A percentile compares a stretch with the other conserved stretches of the same genome.
Evolutionary conservation across 768 basidiomycete genomes (phyloP).

Genomic region (Suillus hirtellus): DNA sequence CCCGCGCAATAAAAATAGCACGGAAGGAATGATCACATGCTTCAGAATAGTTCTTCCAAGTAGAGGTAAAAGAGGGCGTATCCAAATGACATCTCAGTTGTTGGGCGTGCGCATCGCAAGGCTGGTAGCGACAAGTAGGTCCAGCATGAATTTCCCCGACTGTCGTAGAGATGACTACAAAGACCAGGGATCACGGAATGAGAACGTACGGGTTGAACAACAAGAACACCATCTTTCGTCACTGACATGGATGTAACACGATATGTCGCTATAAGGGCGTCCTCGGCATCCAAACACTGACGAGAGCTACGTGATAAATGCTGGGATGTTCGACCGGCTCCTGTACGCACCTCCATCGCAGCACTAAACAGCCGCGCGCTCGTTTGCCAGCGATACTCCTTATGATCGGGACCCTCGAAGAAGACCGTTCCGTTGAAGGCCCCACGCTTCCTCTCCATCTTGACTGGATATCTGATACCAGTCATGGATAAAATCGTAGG

Average conservation of each 20-base stretch:
- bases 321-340: background rate
- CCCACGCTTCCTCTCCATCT: conserved; percentile 16
- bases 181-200: background rate
- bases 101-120: conserved; percentile 26
- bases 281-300: conserved; percentile 22
- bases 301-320: conserved; percentile 3
- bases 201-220: conserved; percentile 28
- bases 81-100: conserved; percentile 12
- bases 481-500: conserved; percentile 19
- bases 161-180: conserved; percentile 14
- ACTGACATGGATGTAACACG: conserved; percentile 24
- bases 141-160: conserved; percentile 24
- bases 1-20: background rate
- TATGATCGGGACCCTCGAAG: conserved; percentile 26
- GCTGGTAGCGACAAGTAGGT: conserved; percentile 30
- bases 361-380: conserved; percentile 16
- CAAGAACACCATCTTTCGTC: conserved; percentile 29
- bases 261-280: conserved; percentile 28
- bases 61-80: background rate
- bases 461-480: conserved; percentile 14
- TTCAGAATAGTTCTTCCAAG: background rate
- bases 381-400: conserved; percentile 24
- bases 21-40: background rate
- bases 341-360: conserved; percentile 25
- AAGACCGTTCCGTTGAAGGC: conserved; percentile 17